Evolutionary conservation across 2,329 filamentous ascomycete genomes (phyloP), one percentile per base, ranked within the genome.

Genomic region (Xylariomycetidae sp.): DNA sequence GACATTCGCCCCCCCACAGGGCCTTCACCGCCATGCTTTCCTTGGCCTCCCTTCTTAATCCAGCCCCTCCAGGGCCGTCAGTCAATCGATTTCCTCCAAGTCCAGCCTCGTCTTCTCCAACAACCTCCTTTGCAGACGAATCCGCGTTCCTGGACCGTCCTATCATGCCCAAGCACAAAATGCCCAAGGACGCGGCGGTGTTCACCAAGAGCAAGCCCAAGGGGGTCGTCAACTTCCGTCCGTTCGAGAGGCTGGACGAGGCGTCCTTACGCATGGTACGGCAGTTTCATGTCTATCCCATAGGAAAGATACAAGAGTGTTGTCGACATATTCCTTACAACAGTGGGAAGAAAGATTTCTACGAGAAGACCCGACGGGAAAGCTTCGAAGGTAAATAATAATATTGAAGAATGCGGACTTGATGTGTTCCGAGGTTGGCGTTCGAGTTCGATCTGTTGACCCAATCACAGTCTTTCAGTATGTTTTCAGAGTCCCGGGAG

Each of bases 291-390:
- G 67, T 96, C 33, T 73, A 70, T 34, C 84, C 86, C 1, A 67
- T 80, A 45, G 76, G 77, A 2, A 64, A 69, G 41, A 87, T 83
- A 41, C 62, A 66, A 29, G 65, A 74, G 18, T 82, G 70, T 40
- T 75, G 76, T 45, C 72, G 80, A 32, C 88, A 90, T 51, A 94
- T 96, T 38, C 90, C 90, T 0, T 97, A 97, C 62, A 89, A 88
- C 53, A 95, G 89, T 56, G 85, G 88, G 46, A 97, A 96, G 69
- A 94, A 94, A 59, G 75, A 82, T 40, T 94, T 96, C 51, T 76
- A 81, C 42, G 77, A 82, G 44, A 94, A 87, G 66, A 97, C 90
- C 4, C 87, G 88, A 2, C 72, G 88, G 34, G 86, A 94, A 48
- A 84, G 82, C 41, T 94, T 96, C 48, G 85, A 96, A 72, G 85